These are phyloP conservation scores for Diaporthe sp. DNA, from an alignment of 2,329 filamentous ascomycete species.

Conservation along the genomic window DNA sequence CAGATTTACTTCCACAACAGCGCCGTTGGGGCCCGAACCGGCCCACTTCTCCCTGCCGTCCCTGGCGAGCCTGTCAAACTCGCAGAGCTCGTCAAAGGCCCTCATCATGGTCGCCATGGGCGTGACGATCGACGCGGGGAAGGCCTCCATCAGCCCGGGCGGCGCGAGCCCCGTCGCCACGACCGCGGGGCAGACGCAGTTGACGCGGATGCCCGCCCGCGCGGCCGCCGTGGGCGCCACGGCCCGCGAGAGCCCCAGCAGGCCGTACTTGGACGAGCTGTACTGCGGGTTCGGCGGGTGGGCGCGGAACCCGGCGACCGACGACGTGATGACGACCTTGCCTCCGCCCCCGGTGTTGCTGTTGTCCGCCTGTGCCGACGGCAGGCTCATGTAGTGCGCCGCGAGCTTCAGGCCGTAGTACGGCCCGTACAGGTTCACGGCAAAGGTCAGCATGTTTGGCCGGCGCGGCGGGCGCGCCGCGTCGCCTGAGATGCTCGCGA, in stretches of 20 bases:
- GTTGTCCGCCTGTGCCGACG: not conserved
- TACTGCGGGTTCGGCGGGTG: constrained; percentile 25
- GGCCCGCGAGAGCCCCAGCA: constrained; percentile 18
- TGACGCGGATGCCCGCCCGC: constrained; percentile 4
- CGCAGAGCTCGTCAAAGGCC: constrained; percentile 24
- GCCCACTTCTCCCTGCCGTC: constrained; percentile 2
- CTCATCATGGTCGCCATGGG: constrained; percentile 32
- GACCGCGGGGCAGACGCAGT: constrained; percentile 30
- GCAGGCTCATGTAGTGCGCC: constrained; percentile 33
- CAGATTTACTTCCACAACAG: constrained; percentile 17
- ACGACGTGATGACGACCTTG: constrained; percentile 31
- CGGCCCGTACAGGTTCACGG: constrained; percentile 21
- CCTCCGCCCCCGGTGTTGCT: not conserved
- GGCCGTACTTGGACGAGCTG: constrained; percentile 18
- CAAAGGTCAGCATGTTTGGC: constrained; percentile 35
- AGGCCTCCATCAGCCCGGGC: constrained; percentile 9
- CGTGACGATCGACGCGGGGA: constrained; percentile 7
- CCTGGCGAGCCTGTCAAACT: constrained; percentile 29
- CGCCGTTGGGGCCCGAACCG: constrained; percentile 11
- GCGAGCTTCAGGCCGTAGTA: constrained; percentile 37
- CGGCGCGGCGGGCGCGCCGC: not conserved
- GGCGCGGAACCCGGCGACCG: not conserved
- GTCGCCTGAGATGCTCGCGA: constrained; percentile 17
- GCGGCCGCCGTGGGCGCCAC: constrained; percentile 4
- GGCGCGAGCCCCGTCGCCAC: constrained; percentile 29